A percentile compares a stretch with the other conserved stretches of the same genome.
Conservation (phyloP, 495 filamentous ascomycete genomes). For the Apiosordaria backusii region DNA sequence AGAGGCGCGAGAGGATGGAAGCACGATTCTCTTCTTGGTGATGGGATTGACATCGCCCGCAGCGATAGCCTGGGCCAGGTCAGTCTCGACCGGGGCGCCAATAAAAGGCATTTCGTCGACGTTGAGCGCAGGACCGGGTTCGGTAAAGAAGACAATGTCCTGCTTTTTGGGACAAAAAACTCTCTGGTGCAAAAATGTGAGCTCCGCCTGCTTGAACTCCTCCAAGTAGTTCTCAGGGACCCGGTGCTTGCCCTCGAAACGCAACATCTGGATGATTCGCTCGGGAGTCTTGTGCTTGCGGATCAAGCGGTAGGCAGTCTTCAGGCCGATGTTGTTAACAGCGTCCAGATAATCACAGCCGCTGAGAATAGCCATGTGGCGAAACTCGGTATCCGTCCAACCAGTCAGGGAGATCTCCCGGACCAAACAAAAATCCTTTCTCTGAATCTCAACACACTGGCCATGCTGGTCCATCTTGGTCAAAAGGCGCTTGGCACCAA, state of each 20-base stretch:
- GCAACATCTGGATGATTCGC: slow-evolving; percentile 71
- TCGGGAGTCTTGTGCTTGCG: slow-evolving; percentile 86
- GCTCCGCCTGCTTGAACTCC: slow-evolving; percentile 76
- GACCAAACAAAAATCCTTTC: slow-evolving; percentile 80
- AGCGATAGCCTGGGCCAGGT: slow-evolving; percentile 74
- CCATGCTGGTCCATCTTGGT: slow-evolving; percentile 95
- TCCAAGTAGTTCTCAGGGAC: slow-evolving; percentile 76
- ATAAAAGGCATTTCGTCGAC: slow-evolving; percentile 72
- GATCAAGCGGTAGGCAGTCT: slow-evolving; percentile 86
- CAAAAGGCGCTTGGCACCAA: slow-evolving; percentile 82
- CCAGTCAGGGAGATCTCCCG: slow-evolving; percentile 83
- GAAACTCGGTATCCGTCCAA: slow-evolving; percentile 88
- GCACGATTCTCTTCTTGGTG: slow-evolving; percentile 67
- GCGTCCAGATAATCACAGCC: slow-evolving; percentile 94
- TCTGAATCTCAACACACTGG: slow-evolving; percentile 85
- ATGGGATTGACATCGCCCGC: slow-evolving; percentile 82
- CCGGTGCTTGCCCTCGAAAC: slow-evolving; percentile 79
- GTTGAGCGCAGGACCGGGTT: slow-evolving; percentile 56
- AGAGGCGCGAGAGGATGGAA: slow-evolving; percentile 17
- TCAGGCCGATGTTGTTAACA: slow-evolving; percentile 82
- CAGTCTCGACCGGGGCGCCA: slow-evolving; percentile 63
- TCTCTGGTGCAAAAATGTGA: slow-evolving; percentile 89
- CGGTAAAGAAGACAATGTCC: slow-evolving; percentile 67
- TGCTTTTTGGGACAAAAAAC: slow-evolving; percentile 79
- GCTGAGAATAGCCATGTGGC: slow-evolving; percentile 92